Conservation (phyloP, 768 basidiomycete genomes). For the Lactarius evosmus region DNA sequence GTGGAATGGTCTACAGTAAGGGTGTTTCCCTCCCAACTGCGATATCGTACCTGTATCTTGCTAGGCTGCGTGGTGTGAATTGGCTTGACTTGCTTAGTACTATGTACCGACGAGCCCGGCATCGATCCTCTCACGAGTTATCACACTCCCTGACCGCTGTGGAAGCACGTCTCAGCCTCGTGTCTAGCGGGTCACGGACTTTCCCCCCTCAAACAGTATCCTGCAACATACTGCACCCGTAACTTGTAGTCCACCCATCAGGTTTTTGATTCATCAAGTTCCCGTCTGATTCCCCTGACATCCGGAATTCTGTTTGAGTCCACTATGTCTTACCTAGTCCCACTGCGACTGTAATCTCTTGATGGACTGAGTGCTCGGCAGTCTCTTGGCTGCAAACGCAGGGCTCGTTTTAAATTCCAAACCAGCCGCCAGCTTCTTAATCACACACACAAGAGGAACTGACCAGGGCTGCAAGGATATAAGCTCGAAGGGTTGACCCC, state of each 20-base stretch:
- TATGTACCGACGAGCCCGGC: conserved; percentile 3
- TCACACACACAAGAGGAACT: background rate
- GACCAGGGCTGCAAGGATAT: background rate
- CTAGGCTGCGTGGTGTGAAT: background rate
- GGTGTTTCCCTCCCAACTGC: too few species aligned
- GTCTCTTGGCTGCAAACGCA: background rate
- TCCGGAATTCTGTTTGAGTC: too few species aligned
- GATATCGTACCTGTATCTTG: too few species aligned
- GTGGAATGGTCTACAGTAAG: too few species aligned
- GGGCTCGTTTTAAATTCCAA: background rate
- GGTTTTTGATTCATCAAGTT: background rate
- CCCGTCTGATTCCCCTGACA: background rate
- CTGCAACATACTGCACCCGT: background rate
- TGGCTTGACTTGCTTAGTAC: background rate
- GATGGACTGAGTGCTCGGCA: background rate
- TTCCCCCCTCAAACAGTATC: background rate
- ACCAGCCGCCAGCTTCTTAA: background rate
- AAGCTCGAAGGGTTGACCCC: background rate
- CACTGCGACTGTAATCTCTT: background rate
- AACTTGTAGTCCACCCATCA: background rate
- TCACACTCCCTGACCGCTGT: too few species aligned
- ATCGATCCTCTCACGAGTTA: background rate
- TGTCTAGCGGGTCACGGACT: background rate
- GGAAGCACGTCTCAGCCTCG: too few species aligned
- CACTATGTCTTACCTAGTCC: too few species aligned